Evolutionary conservation across 2,329 filamentous ascomycete species (phyloP).

Genomic region (Arthrobotrys entomopaga): DNA sequence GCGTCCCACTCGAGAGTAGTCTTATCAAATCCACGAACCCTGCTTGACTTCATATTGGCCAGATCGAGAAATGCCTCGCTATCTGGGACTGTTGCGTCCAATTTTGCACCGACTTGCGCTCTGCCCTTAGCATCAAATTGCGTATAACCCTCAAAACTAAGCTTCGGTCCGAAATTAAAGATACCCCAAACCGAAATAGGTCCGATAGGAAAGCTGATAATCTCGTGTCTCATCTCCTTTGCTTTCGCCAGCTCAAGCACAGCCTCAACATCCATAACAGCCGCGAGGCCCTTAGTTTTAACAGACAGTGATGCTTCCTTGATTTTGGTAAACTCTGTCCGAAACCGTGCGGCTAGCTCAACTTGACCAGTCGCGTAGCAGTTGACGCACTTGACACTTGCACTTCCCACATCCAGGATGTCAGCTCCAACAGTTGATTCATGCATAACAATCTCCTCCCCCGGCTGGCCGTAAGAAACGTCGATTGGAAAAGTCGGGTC

Average conservation of each 20-base stretch:
- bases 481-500: slow-evolving; percentile 13
- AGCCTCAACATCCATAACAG: slow-evolving; percentile 20
- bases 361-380: slow-evolving; percentile 8
- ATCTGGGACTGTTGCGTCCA: slow-evolving; percentile 11
- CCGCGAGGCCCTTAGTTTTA: neutral
- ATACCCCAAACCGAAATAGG: slow-evolving; percentile 16
- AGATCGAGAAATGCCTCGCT: slow-evolving; percentile 8
- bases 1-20: slow-evolving; percentile 3
- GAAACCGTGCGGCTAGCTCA: slow-evolving; percentile 15
- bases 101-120: slow-evolving; percentile 1
- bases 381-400: slow-evolving; percentile 13
- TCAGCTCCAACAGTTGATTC: neutral
- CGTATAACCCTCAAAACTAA: neutral
- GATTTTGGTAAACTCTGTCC: slow-evolving; percentile 7
- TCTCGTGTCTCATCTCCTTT: slow-evolving; percentile 5
- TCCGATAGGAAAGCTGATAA: slow-evolving; percentile 5
- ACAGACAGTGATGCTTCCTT: slow-evolving; percentile 19
- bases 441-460: neutral
- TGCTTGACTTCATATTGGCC: neutral
- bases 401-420: neutral
- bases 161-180: slow-evolving; percentile 21
- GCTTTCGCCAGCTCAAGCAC: neutral
- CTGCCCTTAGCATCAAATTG: slow-evolving; percentile 1
- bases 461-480: neutral
- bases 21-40: neutral